phyloP scores from a whole-genome alignment of 2,329 filamentous ascomycete genomes.

The Hypoxylon sp. region DNA sequence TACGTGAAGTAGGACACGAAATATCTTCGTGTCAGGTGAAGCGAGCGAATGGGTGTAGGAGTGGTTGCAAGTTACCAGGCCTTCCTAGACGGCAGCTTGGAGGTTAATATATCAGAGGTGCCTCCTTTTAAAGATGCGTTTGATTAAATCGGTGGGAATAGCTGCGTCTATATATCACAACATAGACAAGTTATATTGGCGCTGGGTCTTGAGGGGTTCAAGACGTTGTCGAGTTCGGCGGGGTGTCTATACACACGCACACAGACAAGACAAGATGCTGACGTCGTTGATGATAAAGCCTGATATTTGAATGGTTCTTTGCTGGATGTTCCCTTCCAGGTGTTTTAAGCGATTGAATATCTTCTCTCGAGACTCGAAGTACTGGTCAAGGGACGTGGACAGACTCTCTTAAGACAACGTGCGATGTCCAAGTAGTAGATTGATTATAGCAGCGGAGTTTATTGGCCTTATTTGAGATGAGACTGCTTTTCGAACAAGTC shows the following conservation, averaged over 20 bases:
- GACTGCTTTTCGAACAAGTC: slow-evolving; percentile 41
- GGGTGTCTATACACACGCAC: slow-evolving; percentile 21
- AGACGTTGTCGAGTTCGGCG: slow-evolving; percentile 28
- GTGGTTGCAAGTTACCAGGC: slow-evolving; percentile 47
- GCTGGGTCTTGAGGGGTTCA: slow-evolving; percentile 20
- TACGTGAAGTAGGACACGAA: slow-evolving; percentile 53
- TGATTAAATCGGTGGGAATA: slow-evolving; percentile 32
- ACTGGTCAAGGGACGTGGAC: slow-evolving; percentile 49
- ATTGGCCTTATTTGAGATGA: slow-evolving; percentile 41
- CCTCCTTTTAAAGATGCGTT: slow-evolving; percentile 43
- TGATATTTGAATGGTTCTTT: slow-evolving; percentile 42
- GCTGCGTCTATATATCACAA: slow-evolving; percentile 37
- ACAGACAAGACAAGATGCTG: slow-evolving; percentile 29
- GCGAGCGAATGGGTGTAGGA: slow-evolving; percentile 52
- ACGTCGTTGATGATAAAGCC: slow-evolving; percentile 30
- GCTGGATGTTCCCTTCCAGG: slow-evolving; percentile 52
- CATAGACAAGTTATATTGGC: slow-evolving; percentile 36
- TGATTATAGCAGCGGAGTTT: slow-evolving; percentile 46
- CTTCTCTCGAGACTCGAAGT: slow-evolving; percentile 50
- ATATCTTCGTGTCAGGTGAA: slow-evolving; percentile 49
- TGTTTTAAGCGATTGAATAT: slow-evolving; percentile 57
- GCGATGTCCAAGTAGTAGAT: slow-evolving; percentile 46
- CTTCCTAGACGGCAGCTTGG: slow-evolving; percentile 46
- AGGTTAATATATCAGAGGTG: slow-evolving; percentile 38
- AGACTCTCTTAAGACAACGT: slow-evolving; percentile 43